Conservation (phyloP, 129 eudicot genomes). For the Lactuca sativa region DNA sequence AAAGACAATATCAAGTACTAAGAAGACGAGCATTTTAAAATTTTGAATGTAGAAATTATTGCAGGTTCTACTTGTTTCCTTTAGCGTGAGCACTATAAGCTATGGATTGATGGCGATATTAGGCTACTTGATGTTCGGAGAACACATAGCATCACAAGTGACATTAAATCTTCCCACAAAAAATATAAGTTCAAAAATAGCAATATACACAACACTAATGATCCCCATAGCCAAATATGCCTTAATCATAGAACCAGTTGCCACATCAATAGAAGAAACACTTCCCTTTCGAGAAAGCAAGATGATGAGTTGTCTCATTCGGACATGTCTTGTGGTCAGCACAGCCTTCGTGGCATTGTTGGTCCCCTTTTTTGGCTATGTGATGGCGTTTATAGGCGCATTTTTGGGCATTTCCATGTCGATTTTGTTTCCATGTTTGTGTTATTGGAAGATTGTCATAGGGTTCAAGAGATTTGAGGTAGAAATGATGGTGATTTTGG, state of each 20-base stretch:
- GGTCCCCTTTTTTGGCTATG: constrained; percentile 66
- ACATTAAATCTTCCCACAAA: constrained; percentile 59
- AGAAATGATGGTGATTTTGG: no score
- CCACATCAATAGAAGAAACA: constrained; percentile 45
- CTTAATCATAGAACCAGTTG: constrained; percentile 48
- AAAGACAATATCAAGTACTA: no score
- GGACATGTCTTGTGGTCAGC: constrained; percentile 51
- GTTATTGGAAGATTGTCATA: no score
- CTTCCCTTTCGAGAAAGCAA: constrained; percentile 35
- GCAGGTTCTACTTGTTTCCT: constrained; percentile 67
- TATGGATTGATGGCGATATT: constrained; percentile 67
- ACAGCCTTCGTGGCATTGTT: constrained; percentile 58
- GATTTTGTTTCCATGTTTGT: constrained; percentile 52
- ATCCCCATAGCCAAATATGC: constrained; percentile 66
- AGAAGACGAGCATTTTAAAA: no score
- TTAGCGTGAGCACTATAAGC: constrained; percentile 43
- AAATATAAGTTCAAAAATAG: constrained; percentile 28
- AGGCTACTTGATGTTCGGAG: constrained; percentile 68
- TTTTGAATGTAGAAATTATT: neutral
- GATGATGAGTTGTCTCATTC: constrained; percentile 33
- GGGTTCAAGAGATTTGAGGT: no score
- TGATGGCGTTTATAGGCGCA: constrained; percentile 72
- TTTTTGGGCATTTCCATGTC: constrained; percentile 57
- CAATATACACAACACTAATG: constrained; percentile 57
- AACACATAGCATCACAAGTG: constrained; percentile 51